Conservation (phyloP, 345 rosid genomes). For the Alliaria petiolata region DNA sequence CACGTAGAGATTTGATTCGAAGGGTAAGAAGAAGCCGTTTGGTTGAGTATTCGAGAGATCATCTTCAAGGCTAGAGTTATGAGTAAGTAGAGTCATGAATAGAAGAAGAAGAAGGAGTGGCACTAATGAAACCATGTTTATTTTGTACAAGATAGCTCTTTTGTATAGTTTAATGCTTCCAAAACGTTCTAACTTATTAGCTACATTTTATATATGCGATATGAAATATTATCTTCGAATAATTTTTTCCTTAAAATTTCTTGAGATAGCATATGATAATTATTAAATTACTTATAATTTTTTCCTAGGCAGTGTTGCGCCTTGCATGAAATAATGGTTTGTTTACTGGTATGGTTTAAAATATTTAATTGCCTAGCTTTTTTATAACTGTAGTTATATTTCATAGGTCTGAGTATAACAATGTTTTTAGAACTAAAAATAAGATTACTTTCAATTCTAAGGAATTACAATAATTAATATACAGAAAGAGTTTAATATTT, state of each 20-base stretch:
- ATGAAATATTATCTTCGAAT: neutral
- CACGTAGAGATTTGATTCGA: slow-evolving; percentile 30
- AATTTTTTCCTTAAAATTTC: neutral
- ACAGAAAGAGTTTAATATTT: neutral
- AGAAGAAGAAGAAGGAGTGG: slow-evolving; percentile 3
- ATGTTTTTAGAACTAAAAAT: neutral
- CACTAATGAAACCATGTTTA: slow-evolving; percentile 12
- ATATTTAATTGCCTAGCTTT: neutral
- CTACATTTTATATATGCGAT: slow-evolving; percentile 3
- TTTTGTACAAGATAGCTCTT: neutral
- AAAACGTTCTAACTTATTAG: neutral
- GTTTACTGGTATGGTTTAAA: neutral
- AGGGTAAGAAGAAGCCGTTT: slow-evolving; percentile 31
- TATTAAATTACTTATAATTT: neutral
- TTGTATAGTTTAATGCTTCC: neutral
- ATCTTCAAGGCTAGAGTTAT: slow-evolving; percentile 10
- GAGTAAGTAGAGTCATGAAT: neutral
- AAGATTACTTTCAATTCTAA: neutral
- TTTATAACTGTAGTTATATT: neutral
- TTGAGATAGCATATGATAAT: neutral
- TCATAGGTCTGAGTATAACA: no score
- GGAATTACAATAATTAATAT: neutral
- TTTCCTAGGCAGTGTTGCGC: neutral
- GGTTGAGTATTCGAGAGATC: slow-evolving; percentile 1
- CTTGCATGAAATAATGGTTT: neutral